Base-by-base conservation (phyloP, 768 basidiomycete species). In the Russula brevipes region DNA sequence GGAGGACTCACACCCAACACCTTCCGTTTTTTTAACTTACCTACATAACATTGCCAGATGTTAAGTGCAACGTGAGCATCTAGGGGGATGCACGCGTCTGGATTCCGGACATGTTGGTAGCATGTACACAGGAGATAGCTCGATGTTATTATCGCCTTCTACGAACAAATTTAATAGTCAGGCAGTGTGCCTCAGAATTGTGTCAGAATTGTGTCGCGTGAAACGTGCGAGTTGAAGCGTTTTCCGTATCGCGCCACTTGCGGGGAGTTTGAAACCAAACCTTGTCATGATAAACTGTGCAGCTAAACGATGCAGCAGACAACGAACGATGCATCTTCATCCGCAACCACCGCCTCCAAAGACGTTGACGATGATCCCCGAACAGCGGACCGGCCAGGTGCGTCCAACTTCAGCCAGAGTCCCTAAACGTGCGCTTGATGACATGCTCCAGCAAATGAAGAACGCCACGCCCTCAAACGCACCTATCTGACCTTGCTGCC, bases 251-350 rank as follows among this genome's bases (percentile, higher is more conserved):
- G 24, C 24, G 24, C 31, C 14, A 17, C 31, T 33, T 31, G 50
- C 33, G 24, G 50, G 59, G 66, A 70, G 61, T 70, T 74, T 77
- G 69, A 72, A 74, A 69, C 67, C 76, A 76, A 86, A 86, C 83
- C 75, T 85, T 85, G 83, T 82, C 78, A 69, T 70, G 77, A 80
- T 81, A 83, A 86, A 86, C 85, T 86, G 82, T 86, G 83, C 82
- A 86, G 85, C 76, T 80, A 76, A 80, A 80, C 77, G 74, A 85
- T 86, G 85, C 82, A 85, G 79, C 65, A 66, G 50, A 75, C 76
- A 67, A 77, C 72, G 63, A 38, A 51, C 24, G 76, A 68, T 78
- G 59, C 76, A 75, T 66, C 70, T 74, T 68, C 74, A 73, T 69
- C 70, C 69, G 69, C 72, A 72, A 38, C 71, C 70, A 65, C 74